Evolutionary conservation across 352 stramenopile species (phyloP), one percentile per base, ranked within the genome.

Genomic region (Pythium pyrilobum): DNA sequence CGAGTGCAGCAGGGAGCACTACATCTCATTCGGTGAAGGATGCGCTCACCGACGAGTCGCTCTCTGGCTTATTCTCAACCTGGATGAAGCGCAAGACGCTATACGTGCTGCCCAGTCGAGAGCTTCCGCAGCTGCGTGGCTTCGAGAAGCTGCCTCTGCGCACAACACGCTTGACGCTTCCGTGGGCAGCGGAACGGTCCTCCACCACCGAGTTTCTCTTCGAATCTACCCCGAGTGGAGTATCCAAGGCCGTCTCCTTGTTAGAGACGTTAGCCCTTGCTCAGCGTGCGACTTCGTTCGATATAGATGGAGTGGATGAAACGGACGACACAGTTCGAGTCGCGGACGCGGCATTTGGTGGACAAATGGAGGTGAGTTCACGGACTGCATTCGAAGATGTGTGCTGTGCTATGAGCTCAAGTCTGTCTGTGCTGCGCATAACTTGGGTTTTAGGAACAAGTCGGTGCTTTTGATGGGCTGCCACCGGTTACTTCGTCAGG

Each of bases 81-180:
- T 91, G 80, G 80, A 86, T 71, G 46, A 59, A 61, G 18, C 52
- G 77, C 29, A 78, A 68, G 31, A 85, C 76, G 34, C 49, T 85
- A 16, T 51, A 72, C 40, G 42, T 80, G 4, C 18, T 85, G 23
- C 74, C 76, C 13, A 76, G 72, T 12, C 59, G 42, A 47, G 21
- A 69, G 3, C 5, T 91, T 0, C 49, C 56, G 11, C 55, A 24
- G 2, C 39, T 89, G 10, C 59, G 62, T 63, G 77, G 80, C 0
- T 85, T 74, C 47, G 73, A 91, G 38, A 56, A 51, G 20, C 38
- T 91, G 9, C 56, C 67, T 13, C 59, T 85, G 24, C 61, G 52
- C 15, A 87, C 77, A 3, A 50, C 56, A n/a, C 46, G 40, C 2
- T 28, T 88, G 2, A 13, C 51, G 21, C 40, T 87, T 2, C 74